Evolutionary conservation across 805 yeast species (phyloP), one percentile per base, ranked within the genome.

Genomic region (Wilhelminamyces savonicus): DNA sequence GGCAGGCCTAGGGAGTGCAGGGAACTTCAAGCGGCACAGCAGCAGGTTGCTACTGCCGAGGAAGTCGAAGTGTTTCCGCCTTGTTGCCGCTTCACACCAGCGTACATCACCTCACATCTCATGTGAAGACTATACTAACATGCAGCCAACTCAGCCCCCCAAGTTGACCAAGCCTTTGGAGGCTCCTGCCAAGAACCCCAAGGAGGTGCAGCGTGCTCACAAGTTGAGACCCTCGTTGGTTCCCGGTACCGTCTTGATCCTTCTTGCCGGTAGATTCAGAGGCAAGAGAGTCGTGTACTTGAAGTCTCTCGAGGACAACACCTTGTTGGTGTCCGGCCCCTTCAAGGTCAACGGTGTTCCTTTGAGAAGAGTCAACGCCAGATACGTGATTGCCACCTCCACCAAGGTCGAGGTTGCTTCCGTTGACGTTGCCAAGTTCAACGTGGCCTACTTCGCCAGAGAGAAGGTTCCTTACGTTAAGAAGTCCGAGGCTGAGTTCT

Each of bases 331-430:
- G 44, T 73, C 96, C 41, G 98, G 98, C 66, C 98, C 98, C 59
- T 92, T 90, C 95, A 90, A 92, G 80, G 85, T 90, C 59, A 90
- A 90, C 75, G 98, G 98, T 76, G 98, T 90, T 52, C 97, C 98
- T 67, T 78, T 90, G 69, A 87, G 97, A 82, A 85, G 97, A 78
- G 97, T 90, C 54, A 92, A 90, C 69, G 81, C 97, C 55, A 85
- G 95, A 71, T 92, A 90, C 74, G 98, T 92, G 54, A 90, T 90
- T 72, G 97, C 97, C 59, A 90, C 98, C 62, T 86, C 96, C 52
- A 92, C 98, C 71, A 71, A 76, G 66, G 83, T 92, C 57, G 69
- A 77, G 48, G 81, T 90, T 50, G 74, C 76, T 36, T 68, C 79
- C 48, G 85, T 87, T 50, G 83, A 84, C 59, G 87, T 84, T 51